Evolutionary conservation across 1,284 basidiomycete genomes (phyloP), one percentile per base, ranked within the genome.

Genomic region (Fomitopsis schrenkii): DNA sequence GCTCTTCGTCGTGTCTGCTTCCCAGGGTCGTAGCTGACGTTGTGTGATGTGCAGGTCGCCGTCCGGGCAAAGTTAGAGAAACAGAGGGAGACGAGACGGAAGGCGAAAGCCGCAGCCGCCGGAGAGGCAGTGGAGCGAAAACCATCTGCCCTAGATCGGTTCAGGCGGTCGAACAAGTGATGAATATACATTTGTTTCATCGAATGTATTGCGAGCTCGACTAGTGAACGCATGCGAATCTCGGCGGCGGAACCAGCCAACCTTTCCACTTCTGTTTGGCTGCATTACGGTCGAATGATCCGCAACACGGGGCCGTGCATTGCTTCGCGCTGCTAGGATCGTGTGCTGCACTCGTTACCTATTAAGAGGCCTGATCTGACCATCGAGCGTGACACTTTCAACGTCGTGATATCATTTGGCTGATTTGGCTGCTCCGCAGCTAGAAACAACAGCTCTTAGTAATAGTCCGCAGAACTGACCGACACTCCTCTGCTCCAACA

Each of bases 1-100:
- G 19, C 57, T 40, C 12, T 46, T 26, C 28, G 8, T 26, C 28
- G 8, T 12, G 14, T 5, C 58, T 26, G 8, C 60, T 55, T 6
- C 15, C n/a, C 26, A 60, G 44, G 44, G n/a, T 46, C 60, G 35
- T 59, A 60, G 57, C 50, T 65, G 35, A 60, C 58, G 28, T 59
- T 45, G 22, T 14, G 22, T 8, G 26, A 5, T n/a, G 45, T 19
- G 1, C 57, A 90, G 88, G 76, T 90, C 46, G 87, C 89, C 2
- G 82, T 91, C 42, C 85, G 87, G 2, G 80, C 81, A 50, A 91
- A 89, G 69, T 70, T 91, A 52, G 85, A 86, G 68, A 88, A 84
- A 66, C 84, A 90, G 67, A 79, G 78, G 62, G 80, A 84, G 63
- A 83, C 85, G 67, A 77, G 79, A 64, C 76, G 77, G 64, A 72